Evolutionary conservation across 257 asterid genomes (phyloP), one percentile per base, ranked within the genome.

Genomic region (Rehmannia glutinosa): DNA sequence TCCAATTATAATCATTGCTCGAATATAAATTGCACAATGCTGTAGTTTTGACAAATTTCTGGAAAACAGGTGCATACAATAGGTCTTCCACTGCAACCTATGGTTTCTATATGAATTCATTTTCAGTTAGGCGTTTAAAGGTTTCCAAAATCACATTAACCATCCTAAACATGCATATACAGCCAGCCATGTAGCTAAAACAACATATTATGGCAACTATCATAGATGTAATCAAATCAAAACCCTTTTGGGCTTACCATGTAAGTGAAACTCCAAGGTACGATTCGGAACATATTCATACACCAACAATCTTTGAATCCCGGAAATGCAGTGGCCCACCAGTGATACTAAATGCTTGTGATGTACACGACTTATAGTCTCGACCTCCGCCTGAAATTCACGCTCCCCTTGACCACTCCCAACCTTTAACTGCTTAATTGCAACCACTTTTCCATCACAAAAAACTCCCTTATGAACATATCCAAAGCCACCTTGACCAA

Each of bases 331-430:
- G 75, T 91, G 78, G 43, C 96, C 97, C 46, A 81, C 77, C 33
- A 91, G 84, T 36, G 87, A 82, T 67, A 88, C 97, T 19, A 91
- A 79, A 76, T 91, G 88, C 60, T 63, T 81, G 79, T 91, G 97
- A 75, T 88, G 80, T 68, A 80, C 89, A 41, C 89, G 95, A 53
- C 91, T 88, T 57, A 91, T 91, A 41, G 86, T 88, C 71, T 73
- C 96, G 10, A 91, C 97, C 85, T 91, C 97, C 25, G 97, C 97
- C 77, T 86, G 97, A 81, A 91, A 91, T 74, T 91, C 97, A n/a
- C 97, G 96, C 76, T 91, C 97, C 75, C 96, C 97, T 67, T 90
- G 97, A 59, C 90, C 86, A 62, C 97, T 86, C 69, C 92, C 97
- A 55, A 75, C 70, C 73, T 91, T 91, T 56, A 91, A 83, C 55